Base-by-base conservation (phyloP, 805 yeast species). In the Zygosaccharomyces bailii region DNA sequence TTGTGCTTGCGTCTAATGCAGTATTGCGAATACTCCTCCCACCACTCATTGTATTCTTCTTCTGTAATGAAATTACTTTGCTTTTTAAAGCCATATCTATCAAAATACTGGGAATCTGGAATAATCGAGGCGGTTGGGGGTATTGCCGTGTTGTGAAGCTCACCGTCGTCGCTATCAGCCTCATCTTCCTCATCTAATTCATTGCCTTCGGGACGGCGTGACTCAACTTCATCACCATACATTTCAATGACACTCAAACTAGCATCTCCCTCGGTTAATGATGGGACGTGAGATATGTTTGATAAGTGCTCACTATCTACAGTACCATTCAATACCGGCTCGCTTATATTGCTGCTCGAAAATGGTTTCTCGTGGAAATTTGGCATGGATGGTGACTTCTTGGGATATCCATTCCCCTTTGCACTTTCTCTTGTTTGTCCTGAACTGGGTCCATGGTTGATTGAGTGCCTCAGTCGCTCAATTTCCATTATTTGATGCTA, bases 61-160 rank as follows among this genome's bases (percentile, higher is more conserved):
- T 67, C 71, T 7, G 84, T 54, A 18, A 84, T 70, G 53, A 71
- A 77, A 34, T 69, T 66, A 14, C 78, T 76, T 14, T 73, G 73
- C 59, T 87, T 90, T 52, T 79, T 81, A 69, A 91, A 91, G 1
- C 99, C 99, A 61, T 91, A 91, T 39, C 91, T 66, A 61, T 91
- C 98, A 44, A 79, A 67, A 43, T 69, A 51, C 16, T 45, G 42
- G 3, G 46, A 41, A 9, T 48, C 49, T 13, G 34, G 39, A 31
- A 33, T 42, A 36, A n/a, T 35, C 23, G 39, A 27, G 20, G 27
- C 33, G 24, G 32, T 16, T n/a, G 17, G 40, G 17, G 40, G 40
- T 7, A 37, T 37, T 19, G 19, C 27, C n/a, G 35, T 16, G 21
- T 20, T 30, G 8, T 18, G 29, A n/a, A 30, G 17, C 7, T 46